These are phyloP conservation scores for Amorphotheca resinae DNA, from an alignment of 495 filamentous ascomycete species.

Conservation along the genomic window DNA sequence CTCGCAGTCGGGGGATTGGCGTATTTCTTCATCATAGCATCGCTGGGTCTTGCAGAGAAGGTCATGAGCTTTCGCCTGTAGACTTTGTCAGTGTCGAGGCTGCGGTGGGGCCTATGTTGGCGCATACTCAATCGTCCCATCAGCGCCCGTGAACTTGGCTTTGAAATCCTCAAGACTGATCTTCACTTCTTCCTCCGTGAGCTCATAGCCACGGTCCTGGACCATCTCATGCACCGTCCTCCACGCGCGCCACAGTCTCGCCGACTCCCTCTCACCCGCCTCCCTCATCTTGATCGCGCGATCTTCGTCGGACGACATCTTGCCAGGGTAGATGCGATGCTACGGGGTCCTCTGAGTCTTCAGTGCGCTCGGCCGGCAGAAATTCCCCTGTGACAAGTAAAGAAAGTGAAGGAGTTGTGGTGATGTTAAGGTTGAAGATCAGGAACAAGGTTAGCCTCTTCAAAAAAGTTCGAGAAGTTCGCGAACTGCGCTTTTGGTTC, in stretches of 20 bases:
- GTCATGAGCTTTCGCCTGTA: constrained; percentile 68
- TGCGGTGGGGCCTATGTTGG: not conserved
- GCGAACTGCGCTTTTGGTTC: not conserved
- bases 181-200: constrained; percentile 76
- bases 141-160: constrained; percentile 46
- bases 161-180: constrained; percentile 70
- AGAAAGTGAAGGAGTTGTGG: not conserved
- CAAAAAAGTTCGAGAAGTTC: too few species aligned
- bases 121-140: constrained; percentile 36
- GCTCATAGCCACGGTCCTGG: constrained; percentile 75
- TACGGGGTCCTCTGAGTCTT: not conserved
- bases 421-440: not conserved
- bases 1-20: constrained; percentile 47
- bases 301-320: constrained; percentile 39
- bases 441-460: too few species aligned
- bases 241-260: constrained; percentile 78
- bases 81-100: constrained; percentile 17
- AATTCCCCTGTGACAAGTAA: not conserved
- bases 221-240: constrained; percentile 82
- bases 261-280: constrained; percentile 52
- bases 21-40: constrained; percentile 74
- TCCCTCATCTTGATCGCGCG: constrained; percentile 26
- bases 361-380: not conserved
- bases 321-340: not conserved
- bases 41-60: constrained; percentile 72